These are phyloP conservation scores for Ramalina intermedia DNA, from an alignment of 495 filamentous ascomycete genomes.

Conservation along the genomic window DNA sequence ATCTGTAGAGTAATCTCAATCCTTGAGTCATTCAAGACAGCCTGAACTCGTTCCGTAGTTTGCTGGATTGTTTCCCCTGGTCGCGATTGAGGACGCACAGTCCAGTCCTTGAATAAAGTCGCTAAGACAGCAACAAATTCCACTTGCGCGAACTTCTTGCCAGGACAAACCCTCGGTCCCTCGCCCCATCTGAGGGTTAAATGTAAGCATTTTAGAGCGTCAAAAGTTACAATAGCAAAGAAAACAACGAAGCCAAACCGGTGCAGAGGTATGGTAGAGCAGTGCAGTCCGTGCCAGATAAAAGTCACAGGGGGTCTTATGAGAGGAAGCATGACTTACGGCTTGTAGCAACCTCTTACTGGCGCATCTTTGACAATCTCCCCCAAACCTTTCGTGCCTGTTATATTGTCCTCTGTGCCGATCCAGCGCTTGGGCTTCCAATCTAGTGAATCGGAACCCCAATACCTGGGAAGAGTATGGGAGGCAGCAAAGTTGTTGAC, in stretches of 20 bases:
- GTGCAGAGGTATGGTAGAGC: background rate
- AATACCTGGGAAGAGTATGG: conserved; percentile 30
- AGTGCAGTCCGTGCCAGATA: background rate
- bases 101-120: conserved; percentile 37
- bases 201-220: background rate
- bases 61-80: conserved; percentile 5
- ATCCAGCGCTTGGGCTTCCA: conserved; percentile 25
- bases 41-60: conserved; percentile 5
- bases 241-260: conserved; percentile 8
- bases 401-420: too few relatives aligned
- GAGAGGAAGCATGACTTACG: background rate
- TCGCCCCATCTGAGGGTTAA: conserved; percentile 40
- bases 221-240: conserved; percentile 3
- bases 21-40: conserved; percentile 1
- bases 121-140: conserved; percentile 52
- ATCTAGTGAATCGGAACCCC: conserved; percentile 22
- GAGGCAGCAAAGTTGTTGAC: conserved; percentile 23
- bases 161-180: conserved; percentile 54
- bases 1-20: conserved; percentile 14
- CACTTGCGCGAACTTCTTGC: conserved; percentile 56
- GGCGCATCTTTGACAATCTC: background rate
- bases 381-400: background rate
- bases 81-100: background rate
- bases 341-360: background rate
- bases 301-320: background rate